A percentile compares a stretch with the other conserved stretches of the same genome.
phyloP scores from a whole-genome alignment of 176 grass and related monocot species.

The Musa itinerans region DNA sequence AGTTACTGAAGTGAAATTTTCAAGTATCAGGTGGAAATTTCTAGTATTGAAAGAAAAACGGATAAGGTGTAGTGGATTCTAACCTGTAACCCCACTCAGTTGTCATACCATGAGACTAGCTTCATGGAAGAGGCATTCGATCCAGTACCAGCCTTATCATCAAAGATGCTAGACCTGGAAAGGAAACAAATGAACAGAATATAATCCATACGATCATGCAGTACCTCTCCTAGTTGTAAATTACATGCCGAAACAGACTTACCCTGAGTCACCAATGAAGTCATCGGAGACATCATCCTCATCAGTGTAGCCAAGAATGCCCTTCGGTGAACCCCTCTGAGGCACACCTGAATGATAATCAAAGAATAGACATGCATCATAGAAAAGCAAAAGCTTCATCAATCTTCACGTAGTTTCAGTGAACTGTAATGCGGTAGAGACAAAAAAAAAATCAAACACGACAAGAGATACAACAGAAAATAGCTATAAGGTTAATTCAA shows the following conservation, averaged over 20 bases:
- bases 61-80: neutral
- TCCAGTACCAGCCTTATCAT: slow-evolving; percentile 69
- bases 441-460: no score
- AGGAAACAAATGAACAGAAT: neutral
- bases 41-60: no score
- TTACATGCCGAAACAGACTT: neutral
- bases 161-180: slow-evolving; percentile 71
- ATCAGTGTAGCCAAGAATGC: slow-evolving; percentile 76
- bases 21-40: no score
- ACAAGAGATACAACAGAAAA: no score
- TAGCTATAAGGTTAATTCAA: no score
- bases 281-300: slow-evolving; percentile 80
- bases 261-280: slow-evolving; percentile 65
- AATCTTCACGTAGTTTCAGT: no score
- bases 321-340: slow-evolving; percentile 59
- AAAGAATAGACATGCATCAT: neutral
- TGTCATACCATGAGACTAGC: slow-evolving; percentile 75
- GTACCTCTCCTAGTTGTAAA: neutral
- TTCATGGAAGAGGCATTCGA: slow-evolving; percentile 71
- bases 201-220: neutral
- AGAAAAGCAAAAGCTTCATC: neutral
- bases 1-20: no score
- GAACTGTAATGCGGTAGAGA: no score
- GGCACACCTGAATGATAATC: slow-evolving; percentile 29
- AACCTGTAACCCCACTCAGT: slow-evolving; percentile 81